Base-by-base conservation (phyloP, 257 asterid species). In the Orobanche coerulescens region DNA sequence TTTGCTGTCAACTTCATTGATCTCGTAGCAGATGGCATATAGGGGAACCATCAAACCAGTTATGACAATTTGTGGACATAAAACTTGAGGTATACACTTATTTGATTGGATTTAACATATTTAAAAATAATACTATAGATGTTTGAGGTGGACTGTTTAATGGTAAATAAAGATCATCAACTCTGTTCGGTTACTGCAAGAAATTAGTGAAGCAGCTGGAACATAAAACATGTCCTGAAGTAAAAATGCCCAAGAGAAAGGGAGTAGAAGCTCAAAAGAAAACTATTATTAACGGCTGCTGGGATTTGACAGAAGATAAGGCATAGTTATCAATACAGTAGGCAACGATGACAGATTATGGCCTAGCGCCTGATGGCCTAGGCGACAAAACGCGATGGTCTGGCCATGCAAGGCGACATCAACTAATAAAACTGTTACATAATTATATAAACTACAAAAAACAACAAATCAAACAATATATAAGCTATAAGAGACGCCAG, bases 161-260 rank as follows among this genome's bases (percentile, higher is more conserved):
- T n/a, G n/a, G n/a, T n/a, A n/a, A n/a, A n/a, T 23, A 2, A 48
- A 73, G 43, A 19, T 0, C 11, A 42, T 11, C 12, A 8, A 40
- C 47, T 39, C 58, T 1, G 14, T 36, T 28, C 4, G 30, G 58
- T 65, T 50, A 65, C 58, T 26, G 16, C 12, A 30, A 56, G 67
- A 48, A 48, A 67, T 24, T 22, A 73, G 26, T 52, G 23, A 67
- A 15, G 74, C 40, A 49, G 51, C 47, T n/a, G 16, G 31, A 61
- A 61, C 53, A 51, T 9, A 49, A 61, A 42, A 20, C 16, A 33
- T 28, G 61, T 43, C 23, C 37, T 20, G 5, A 70, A 13, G 74
- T 15, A 34, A 53, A 18, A 26, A 14, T 22, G 14, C 37, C 53
- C n/a, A 15, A 30, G 26, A 16, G 47, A 20, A 55, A 61, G 69